Percentiles rank a stretch among this genome's conserved stretches.
Evolutionary conservation across 2,329 filamentous ascomycete species (phyloP).

Genomic region (Hymenoscyphus occultus): DNA sequence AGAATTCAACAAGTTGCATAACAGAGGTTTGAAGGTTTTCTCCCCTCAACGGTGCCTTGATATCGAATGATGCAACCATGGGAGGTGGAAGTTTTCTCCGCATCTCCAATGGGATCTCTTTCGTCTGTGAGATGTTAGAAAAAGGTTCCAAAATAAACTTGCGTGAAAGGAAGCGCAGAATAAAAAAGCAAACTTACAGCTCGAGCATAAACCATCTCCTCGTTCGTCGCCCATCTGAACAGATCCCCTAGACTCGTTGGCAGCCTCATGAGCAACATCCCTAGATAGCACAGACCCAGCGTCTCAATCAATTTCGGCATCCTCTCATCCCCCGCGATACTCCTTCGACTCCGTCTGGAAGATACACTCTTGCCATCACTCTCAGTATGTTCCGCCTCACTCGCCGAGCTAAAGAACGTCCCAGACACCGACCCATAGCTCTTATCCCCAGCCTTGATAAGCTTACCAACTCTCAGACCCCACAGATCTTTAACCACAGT

Average conservation of each 20-base stretch:
- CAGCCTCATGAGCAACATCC: conserved; percentile 68
- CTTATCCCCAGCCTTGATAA: conserved; percentile 42
- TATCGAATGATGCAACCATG: conserved; percentile 59
- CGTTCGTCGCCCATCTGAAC: conserved; percentile 61
- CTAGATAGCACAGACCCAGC: conserved; percentile 77
- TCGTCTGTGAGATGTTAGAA: conserved; percentile 42
- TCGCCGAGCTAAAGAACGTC: conserved; percentile 37
- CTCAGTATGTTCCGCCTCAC: conserved; percentile 39
- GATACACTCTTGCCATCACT: conserved; percentile 39
- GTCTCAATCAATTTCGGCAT: conserved; percentile 71
- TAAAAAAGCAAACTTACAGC: conserved; percentile 48
- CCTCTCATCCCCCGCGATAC: conserved; percentile 28
- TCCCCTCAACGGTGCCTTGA: conserved; percentile 44
- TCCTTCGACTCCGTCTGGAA: conserved; percentile 42
- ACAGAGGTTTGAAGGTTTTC: conserved; percentile 64
- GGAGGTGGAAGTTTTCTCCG: conserved; percentile 58
- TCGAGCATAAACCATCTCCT: conserved; percentile 68
- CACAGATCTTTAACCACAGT: conserved; percentile 80
- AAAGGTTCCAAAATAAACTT: background rate
- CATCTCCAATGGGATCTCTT: conserved; percentile 61
- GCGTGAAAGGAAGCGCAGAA: background rate
- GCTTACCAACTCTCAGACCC: conserved; percentile 51
- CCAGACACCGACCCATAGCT: conserved; percentile 35
- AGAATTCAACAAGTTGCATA: conserved; percentile 60
- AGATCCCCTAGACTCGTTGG: conserved; percentile 76